Conservation (phyloP, 129 eudicot species). For the Helianthus tuberosus region DNA sequence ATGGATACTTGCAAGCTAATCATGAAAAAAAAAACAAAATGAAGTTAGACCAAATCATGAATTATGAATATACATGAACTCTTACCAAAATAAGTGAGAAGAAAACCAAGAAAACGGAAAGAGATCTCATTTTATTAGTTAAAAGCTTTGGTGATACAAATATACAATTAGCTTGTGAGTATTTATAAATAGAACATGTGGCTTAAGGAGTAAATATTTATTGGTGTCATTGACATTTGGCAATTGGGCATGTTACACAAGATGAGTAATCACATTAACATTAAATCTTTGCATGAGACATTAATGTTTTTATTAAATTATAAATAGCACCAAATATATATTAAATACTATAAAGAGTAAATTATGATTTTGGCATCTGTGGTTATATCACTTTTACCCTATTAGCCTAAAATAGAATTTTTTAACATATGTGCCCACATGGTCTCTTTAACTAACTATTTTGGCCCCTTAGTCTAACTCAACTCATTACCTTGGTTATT, state of each 20-base stretch:
- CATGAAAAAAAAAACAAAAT: background rate
- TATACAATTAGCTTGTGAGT: background rate
- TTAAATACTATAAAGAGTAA: no score
- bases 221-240: background rate
- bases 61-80: background rate
- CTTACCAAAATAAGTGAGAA: background rate
- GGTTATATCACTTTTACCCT: no score
- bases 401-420: no score
- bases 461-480: no score
- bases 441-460: no score
- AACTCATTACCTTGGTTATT: no score
- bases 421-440: no score
- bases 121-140: background rate
- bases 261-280: background rate
- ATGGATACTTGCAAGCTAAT: conserved; percentile 29
- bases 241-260: background rate
- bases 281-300: background rate
- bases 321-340: no score
- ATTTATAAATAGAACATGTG: background rate
- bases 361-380: no score
- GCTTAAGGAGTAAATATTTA: background rate
- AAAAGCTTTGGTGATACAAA: no score
- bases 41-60: background rate
- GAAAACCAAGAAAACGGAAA: background rate
- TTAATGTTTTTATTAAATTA: background rate